phyloP scores from a whole-genome alignment of 2,329 filamentous ascomycete species.

The Paracamarosporium sp. region DNA sequence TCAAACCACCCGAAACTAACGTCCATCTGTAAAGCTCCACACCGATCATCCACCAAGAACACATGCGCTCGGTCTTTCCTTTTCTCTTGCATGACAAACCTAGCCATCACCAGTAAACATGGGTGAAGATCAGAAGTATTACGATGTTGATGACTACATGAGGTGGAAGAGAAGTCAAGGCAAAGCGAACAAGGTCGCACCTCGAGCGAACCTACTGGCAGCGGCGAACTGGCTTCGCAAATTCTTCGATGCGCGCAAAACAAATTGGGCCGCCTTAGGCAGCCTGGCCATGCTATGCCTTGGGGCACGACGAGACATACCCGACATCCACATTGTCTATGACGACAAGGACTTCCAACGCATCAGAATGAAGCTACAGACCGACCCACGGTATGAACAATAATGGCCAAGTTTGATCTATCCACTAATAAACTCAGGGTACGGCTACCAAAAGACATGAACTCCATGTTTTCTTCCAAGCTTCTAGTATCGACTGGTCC shows the following conservation, averaged over 20 bases:
- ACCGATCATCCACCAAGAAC: not conserved
- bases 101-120: conserved; percentile 14
- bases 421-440: conserved; percentile 29
- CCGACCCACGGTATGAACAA: conserved; percentile 31
- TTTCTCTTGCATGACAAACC: not conserved
- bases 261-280: conserved; percentile 38
- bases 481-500: conserved; percentile 41
- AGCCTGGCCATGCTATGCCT: conserved; percentile 41
- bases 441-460: conserved; percentile 36
- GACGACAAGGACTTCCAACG: conserved; percentile 38
- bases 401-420: not conserved
- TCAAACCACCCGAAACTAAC: not conserved
- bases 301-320: conserved; percentile 37
- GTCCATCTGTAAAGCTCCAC: not conserved
- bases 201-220: conserved; percentile 34
- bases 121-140: conserved; percentile 26
- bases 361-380: conserved; percentile 35
- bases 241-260: conserved; percentile 40
- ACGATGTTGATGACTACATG: conserved; percentile 32
- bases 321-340: conserved; percentile 42
- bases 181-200: conserved; percentile 23
- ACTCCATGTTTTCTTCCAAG: conserved; percentile 37
- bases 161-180: conserved; percentile 28
- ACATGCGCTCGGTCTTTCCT: not conserved
- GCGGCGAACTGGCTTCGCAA: conserved; percentile 34